Conservation (phyloP, 768 basidiomycete genomes). For the Dioszegia hungarica region DNA sequence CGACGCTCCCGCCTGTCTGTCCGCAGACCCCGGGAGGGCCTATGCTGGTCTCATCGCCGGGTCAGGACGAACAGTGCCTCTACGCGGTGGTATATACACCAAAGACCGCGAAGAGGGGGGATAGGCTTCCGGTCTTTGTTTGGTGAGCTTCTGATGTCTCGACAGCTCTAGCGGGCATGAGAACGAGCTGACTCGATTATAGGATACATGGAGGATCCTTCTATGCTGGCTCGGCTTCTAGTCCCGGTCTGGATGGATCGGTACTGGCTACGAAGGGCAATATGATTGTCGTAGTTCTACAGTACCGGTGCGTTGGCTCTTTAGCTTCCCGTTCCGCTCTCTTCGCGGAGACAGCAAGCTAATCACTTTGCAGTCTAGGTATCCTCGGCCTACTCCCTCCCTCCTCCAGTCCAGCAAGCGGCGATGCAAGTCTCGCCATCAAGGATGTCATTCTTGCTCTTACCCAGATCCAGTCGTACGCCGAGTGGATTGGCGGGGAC, state of each 20-base stretch:
- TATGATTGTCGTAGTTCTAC: constrained; percentile 73
- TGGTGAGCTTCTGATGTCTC: constrained; percentile 27
- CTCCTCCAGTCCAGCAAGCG: constrained; percentile 20
- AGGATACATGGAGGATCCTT: constrained; percentile 89
- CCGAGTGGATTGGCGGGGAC: constrained; percentile 65
- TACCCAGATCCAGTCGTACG: constrained; percentile 59
- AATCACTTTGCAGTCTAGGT: constrained; percentile 43
- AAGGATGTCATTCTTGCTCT: constrained; percentile 61
- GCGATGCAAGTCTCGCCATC: constrained; percentile 53
- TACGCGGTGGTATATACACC: constrained; percentile 73
- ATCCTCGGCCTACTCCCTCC: constrained; percentile 69
- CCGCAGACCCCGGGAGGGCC: constrained; percentile 54
- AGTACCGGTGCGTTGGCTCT: constrained; percentile 83
- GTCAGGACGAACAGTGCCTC: constrained; percentile 71
- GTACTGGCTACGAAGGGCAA: constrained; percentile 62
- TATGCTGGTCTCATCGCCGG: background rate
- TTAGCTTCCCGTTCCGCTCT: no score
- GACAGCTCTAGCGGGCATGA: background rate
- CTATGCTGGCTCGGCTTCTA: constrained; percentile 64
- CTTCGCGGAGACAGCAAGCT: no score
- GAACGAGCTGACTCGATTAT: background rate
- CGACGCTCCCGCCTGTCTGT: constrained; percentile 62
- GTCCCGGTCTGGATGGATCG: constrained; percentile 70
- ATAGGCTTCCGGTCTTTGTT: constrained; percentile 42
- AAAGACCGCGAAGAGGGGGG: constrained; percentile 50